Percentiles rank a stretch among this genome's conserved stretches.
Conservation (phyloP, 73 alveolate species). For the Paramecium sexaurelia region DNA sequence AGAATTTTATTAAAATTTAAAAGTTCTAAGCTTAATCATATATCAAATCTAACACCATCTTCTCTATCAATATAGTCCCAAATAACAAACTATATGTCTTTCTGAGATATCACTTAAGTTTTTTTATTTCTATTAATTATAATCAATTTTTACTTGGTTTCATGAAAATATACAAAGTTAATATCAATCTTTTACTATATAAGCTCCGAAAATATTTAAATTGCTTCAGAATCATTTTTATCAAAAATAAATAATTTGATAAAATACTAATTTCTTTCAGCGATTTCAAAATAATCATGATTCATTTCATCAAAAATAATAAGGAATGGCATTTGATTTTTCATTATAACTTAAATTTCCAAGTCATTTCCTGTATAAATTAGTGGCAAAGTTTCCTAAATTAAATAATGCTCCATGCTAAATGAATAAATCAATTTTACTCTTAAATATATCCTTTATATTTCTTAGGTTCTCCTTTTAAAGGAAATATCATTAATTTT, state of each 20-base stretch:
- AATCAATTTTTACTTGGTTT: not conserved
- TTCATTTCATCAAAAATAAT: not conserved
- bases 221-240: not conserved
- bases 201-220: not conserved
- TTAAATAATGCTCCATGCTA: not conserved
- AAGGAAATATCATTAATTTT: not conserved
- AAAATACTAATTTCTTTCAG: not conserved
- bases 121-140: not conserved
- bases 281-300: not conserved
- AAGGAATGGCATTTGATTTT: not conserved
- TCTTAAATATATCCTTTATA: constrained; percentile 4
- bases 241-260: not conserved
- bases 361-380: not conserved
- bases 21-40: not conserved
- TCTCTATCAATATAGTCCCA: constrained; percentile 18
- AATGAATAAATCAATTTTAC: not conserved
- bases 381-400: not conserved
- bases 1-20: not conserved
- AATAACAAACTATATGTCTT: not conserved
- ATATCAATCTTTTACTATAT: not conserved
- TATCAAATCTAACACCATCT: not conserved
- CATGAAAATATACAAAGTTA: not conserved
- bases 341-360: not conserved
- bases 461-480: not conserved
- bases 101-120: not conserved